Evolutionary conservation across 306 rosid genomes (phyloP).

Genomic region (Vachellia collinsii): DNA sequence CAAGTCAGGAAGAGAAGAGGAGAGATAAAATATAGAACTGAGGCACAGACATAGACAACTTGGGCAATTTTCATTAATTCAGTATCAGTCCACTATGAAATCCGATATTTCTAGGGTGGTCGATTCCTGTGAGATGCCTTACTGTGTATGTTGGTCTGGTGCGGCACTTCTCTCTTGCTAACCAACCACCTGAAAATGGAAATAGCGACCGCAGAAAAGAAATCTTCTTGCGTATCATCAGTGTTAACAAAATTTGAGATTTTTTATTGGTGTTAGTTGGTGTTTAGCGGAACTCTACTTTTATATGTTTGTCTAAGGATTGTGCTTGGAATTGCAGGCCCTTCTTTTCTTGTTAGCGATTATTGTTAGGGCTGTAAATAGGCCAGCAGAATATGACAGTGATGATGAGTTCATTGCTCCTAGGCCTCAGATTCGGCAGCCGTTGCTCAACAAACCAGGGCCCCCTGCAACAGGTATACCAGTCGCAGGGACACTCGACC

Average conservation of each 20-base stretch:
- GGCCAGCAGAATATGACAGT: conserved; percentile 83
- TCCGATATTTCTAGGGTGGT: background rate
- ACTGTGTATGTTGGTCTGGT: background rate
- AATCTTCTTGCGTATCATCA: conserved; percentile 4
- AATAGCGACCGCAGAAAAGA: conserved; percentile 14
- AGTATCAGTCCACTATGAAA: conserved; percentile 5
- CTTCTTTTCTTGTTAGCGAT: conserved; percentile 85
- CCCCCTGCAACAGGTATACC: conserved; percentile 82
- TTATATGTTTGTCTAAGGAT: conserved; percentile 21
- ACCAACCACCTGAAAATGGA: conserved; percentile 13
- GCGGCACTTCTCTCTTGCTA: conserved; percentile 4
- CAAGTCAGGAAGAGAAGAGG: conserved; percentile 2
- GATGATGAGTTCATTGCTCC: conserved; percentile 81
- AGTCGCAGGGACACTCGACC: conserved; percentile 68
- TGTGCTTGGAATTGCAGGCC: conserved; percentile 54
- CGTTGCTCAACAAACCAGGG: conserved; percentile 74
- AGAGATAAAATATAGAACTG: background rate
- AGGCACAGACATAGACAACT: background rate
- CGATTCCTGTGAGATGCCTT: conserved; percentile 19
- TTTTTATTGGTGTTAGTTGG: background rate
- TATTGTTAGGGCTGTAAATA: conserved; percentile 80
- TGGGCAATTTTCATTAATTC: background rate
- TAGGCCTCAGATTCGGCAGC: conserved; percentile 82
- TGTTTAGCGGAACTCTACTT: conserved; percentile 24
- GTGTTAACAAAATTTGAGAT: background rate